Evolutionary conservation across 2,329 filamentous ascomycete species (phyloP).

Genomic region (Ophiostoma sp.): DNA sequence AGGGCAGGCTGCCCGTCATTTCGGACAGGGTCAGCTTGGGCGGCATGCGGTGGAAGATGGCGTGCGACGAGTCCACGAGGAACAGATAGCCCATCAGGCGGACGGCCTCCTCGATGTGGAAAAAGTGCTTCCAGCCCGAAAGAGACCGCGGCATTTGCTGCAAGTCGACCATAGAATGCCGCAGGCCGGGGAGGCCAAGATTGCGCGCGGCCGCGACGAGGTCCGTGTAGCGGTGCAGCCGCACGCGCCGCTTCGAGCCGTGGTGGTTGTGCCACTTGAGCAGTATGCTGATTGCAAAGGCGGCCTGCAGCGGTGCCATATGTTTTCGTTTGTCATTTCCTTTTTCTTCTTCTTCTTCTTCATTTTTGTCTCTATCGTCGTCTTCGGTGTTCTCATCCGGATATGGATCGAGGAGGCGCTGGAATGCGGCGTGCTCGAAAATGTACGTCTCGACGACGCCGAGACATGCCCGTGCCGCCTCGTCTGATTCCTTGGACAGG

Average conservation of each 20-base stretch:
- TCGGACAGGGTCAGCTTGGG: not conserved
- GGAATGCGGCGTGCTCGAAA: not conserved
- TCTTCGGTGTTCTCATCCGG: not conserved
- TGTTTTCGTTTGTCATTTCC: too few species aligned
- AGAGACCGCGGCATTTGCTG: not conserved
- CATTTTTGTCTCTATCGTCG: not conserved
- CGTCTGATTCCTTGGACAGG: not conserved
- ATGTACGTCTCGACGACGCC: not conserved
- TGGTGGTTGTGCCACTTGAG: slow-evolving; percentile 4
- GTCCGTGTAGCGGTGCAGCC: slow-evolving; percentile 1
- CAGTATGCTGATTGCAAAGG: not conserved
- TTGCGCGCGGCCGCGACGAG: not conserved
- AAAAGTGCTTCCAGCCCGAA: not conserved
- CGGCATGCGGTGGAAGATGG: slow-evolving; percentile 3
- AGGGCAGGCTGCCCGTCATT: not conserved
- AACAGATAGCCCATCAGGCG: not conserved
- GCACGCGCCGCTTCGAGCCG: not conserved
- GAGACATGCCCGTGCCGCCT: not conserved
- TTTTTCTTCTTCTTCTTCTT: too few species aligned
- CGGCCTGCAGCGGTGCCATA: not conserved
- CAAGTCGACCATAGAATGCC: not conserved
- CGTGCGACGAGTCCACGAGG: slow-evolving; percentile 1
- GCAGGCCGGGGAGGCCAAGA: not conserved
- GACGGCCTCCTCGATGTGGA: not conserved
- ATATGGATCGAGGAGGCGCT: not conserved